phyloP scores from a whole-genome alignment of 345 rosid species.

The Citrus sinensis region DNA sequence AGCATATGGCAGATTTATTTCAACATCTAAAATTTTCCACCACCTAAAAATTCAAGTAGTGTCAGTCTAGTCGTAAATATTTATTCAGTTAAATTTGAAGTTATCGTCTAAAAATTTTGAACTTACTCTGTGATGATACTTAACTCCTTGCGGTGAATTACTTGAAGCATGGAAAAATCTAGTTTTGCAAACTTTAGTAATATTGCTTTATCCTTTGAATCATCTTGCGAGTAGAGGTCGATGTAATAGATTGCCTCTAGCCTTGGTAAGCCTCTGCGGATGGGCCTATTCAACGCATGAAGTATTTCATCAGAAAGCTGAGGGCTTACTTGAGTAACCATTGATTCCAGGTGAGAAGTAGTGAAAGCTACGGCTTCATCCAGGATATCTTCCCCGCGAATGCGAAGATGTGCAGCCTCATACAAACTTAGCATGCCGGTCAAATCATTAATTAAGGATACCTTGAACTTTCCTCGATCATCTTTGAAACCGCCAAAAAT shows the following conservation, averaged over 20 bases:
- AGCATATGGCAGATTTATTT: background rate
- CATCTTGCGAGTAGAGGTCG: conserved; percentile 11
- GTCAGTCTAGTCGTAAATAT: too few relatives aligned
- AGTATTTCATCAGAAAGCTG: background rate
- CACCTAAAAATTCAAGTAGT: background rate
- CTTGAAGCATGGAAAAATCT: conserved; percentile 15
- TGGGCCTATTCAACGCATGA: background rate
- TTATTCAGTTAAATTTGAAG: too few relatives aligned
- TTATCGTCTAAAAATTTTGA: background rate
- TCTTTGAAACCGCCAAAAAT: background rate
- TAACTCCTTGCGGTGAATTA: conserved; percentile 16
- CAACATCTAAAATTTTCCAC: conserved; percentile 18
- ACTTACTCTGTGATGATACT: conserved; percentile 1
- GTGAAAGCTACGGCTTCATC: conserved; percentile 21
- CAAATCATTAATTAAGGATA: conserved; percentile 1
- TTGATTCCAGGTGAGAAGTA: background rate
- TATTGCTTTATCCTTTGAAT: background rate
- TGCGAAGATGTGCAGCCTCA: conserved; percentile 14
- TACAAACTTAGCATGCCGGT: conserved; percentile 15
- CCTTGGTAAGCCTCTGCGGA: conserved; percentile 17
- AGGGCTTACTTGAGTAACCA: background rate
- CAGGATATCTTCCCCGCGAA: conserved; percentile 14
- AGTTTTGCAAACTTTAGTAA: conserved; percentile 24
- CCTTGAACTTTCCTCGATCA: conserved; percentile 11
- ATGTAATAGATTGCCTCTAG: conserved; percentile 20